Evolutionary conservation across 2,329 filamentous ascomycete species (phyloP).

Genomic region (Fusarium palustre): DNA sequence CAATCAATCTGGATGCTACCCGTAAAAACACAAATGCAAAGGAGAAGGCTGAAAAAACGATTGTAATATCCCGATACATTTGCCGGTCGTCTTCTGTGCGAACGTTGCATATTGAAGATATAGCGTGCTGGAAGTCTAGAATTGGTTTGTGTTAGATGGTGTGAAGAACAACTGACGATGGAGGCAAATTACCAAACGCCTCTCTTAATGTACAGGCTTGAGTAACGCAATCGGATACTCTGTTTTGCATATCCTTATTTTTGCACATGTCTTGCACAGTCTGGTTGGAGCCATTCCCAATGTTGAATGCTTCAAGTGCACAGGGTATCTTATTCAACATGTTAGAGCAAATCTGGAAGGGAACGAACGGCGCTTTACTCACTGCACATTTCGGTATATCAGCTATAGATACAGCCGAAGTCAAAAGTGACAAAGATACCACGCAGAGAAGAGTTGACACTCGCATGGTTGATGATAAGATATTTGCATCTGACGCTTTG

Average conservation of each 20-base stretch:
- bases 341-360: neutral
- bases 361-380: neutral
- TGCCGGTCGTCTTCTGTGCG: neutral
- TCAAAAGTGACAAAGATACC: neutral
- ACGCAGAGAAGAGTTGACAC: neutral
- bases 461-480: neutral
- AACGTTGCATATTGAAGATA: neutral
- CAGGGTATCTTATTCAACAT: neutral
- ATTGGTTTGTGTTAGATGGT: neutral
- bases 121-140: neutral
- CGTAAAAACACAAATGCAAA: neutral
- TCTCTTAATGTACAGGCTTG: neutral
- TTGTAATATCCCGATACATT: neutral
- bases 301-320: neutral
- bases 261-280: neutral
- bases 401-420: neutral
- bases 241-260: neutral
- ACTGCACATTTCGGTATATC: neutral
- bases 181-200: neutral
- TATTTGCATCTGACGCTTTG: neutral
- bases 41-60: neutral
- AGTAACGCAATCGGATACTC: neutral
- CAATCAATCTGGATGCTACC: accelerated
- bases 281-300: neutral
- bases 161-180: neutral